These are phyloP conservation scores for Dysphania ambrosioides DNA, from an alignment of 148 eudicot genomes.

Conservation along the genomic window DNA sequence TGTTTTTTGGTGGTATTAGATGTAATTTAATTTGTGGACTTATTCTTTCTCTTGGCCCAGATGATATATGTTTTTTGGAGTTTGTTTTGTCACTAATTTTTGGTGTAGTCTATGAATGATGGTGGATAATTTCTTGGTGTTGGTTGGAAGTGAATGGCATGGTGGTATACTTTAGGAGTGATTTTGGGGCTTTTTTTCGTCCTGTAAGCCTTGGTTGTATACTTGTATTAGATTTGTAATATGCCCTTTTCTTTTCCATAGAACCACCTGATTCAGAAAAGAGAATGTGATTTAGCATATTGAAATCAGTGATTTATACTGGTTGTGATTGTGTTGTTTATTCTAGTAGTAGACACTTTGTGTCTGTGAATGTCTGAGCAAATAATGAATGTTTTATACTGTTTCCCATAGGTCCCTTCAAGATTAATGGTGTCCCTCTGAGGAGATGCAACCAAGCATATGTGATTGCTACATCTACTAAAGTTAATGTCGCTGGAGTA, in stretches of 20 bases:
- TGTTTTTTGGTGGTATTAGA: too few relatives aligned
- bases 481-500: conserved; percentile 47
- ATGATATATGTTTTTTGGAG: too few relatives aligned
- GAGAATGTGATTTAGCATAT: too few relatives aligned
- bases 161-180: not conserved
- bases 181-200: not conserved
- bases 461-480: conserved; percentile 60
- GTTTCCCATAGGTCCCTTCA: conserved; percentile 48
- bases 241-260: too few relatives aligned
- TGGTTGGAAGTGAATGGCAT: not conserved
- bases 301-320: not conserved
- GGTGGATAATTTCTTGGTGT: not conserved
- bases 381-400: not conserved
- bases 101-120: not conserved
- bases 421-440: conserved; percentile 59
- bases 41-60: too few relatives aligned
- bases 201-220: too few relatives aligned
- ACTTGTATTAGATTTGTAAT: too few relatives aligned
- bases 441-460: conserved; percentile 60
- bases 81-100: not conserved
- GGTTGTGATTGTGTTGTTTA: not conserved
- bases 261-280: too few relatives aligned
- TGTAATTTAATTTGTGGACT: too few relatives aligned
- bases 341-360: not conserved
- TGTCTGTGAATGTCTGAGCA: not conserved